phyloP scores from a whole-genome alignment of 345 rosid species.

The Citrus medica region DNA sequence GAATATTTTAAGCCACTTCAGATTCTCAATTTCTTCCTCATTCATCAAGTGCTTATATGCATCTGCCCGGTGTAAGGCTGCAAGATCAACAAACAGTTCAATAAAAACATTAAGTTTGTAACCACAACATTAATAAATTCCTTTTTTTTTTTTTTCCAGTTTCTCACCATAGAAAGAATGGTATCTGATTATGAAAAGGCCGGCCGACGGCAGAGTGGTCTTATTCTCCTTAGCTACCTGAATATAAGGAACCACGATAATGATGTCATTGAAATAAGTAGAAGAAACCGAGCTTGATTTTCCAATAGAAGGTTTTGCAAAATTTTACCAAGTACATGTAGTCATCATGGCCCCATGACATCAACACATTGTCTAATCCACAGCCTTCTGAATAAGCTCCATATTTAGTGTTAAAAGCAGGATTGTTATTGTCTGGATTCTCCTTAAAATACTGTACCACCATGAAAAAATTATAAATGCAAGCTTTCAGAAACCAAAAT shows the following conservation, averaged over 20 bases:
- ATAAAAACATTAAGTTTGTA: neutral
- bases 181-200: conserved; percentile 60
- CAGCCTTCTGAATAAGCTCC: conserved; percentile 53
- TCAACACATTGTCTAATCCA: conserved; percentile 51
- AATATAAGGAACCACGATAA: neutral
- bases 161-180: conserved; percentile 57
- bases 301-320: neutral
- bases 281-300: neutral
- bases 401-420: conserved; percentile 44
- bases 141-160: neutral
- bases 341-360: conserved; percentile 75
- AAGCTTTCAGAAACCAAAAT: neutral
- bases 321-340: conserved; percentile 58
- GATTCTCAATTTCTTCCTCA: conserved; percentile 42
- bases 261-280: neutral
- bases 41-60: conserved; percentile 44
- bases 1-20: conserved; percentile 47
- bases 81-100: neutral
- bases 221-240: conserved; percentile 57
- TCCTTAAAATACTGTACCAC: conserved; percentile 45
- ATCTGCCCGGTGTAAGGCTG: conserved; percentile 42
- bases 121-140: neutral
- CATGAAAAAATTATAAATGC: neutral
- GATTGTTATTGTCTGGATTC: conserved; percentile 44
- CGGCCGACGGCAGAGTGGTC: conserved; percentile 55